Evolutionary conservation across 2,329 filamentous ascomycete genomes (phyloP), one percentile per base, ranked within the genome.

Genomic region (Fusarium subtropicale): DNA sequence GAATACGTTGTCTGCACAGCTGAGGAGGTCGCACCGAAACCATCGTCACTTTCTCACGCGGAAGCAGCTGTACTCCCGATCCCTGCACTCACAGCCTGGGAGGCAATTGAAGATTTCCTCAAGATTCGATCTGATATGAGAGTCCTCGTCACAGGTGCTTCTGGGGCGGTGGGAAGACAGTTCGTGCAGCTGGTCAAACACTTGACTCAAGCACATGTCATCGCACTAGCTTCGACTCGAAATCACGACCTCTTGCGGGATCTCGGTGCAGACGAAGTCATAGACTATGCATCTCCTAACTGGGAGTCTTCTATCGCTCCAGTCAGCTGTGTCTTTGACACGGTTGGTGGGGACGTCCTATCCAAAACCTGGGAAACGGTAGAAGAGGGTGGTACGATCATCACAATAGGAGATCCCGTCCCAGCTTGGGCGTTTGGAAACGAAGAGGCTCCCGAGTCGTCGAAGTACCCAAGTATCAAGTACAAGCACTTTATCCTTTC

Each of bases 401-500:
- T 81, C 0, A 81, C 80, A 0, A 74, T 82, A 0, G 78, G 70
- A 4, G 79, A 79, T 44, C 78, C 79, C 9, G 71, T 77, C 0
- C 77, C 78, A 0, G 18, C 59, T 0, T 80, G 79, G 79, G 78
- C 77, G 0, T 77, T 75, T n/a, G 70, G 64, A 0, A 39, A 52
- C 4, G 68, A 44, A 2, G 33, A 64, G 7, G 73, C 76, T 0
- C 50, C 62, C 0, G 74, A 79, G 56, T 20, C 70, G 1, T 38
- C 34, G 2, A 33, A 20, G 0, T 52, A 74, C 4, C 76, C 76
- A 0, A 48, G 56, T 0, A 75, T 79, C 3, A 72, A 46, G 16
- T 74, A 73, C 41, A 56, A 71, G 1, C 76, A 79, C 18, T 81
- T 81, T 2, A 63, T 69, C 2, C 39, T 69, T 4, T 56, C 48